These are phyloP conservation scores for Kalaharituber pfeilii DNA, from an alignment of 2,329 filamentous ascomycete genomes.

Conservation along the genomic window DNA sequence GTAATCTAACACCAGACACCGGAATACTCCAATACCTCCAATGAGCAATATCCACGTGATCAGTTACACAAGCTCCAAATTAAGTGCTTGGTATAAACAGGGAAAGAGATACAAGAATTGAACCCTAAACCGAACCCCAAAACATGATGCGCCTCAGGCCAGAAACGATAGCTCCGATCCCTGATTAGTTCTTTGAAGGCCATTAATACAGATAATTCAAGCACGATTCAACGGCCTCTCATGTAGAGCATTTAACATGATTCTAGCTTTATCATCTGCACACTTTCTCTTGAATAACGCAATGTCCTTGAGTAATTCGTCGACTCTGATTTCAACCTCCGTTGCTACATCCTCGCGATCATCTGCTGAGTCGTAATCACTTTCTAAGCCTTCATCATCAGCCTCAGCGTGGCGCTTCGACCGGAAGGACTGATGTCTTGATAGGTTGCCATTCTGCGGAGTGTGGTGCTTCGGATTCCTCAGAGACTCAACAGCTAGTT, in stretches of 20 bases:
- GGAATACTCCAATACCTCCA: too few relatives aligned
- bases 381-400: conserved; percentile 31
- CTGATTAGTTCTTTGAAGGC: too few relatives aligned
- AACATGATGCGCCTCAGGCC: too few relatives aligned
- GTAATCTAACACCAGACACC: too few relatives aligned
- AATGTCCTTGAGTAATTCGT: conserved; percentile 64
- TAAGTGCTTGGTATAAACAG: too few relatives aligned
- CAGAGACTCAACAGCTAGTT: conserved; percentile 50
- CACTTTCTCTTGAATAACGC: conserved; percentile 71
- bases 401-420: conserved; percentile 44
- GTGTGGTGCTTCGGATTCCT: conserved; percentile 63
- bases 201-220: too few relatives aligned
- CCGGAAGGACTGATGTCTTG: conserved; percentile 24
- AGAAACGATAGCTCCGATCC: too few relatives aligned
- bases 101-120: too few relatives aligned
- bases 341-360: conserved; percentile 41
- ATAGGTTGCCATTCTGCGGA: conserved; percentile 23
- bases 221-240: background rate
- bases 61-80: too few relatives aligned
- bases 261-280: conserved; percentile 48
- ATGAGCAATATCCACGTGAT: too few relatives aligned
- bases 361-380: conserved; percentile 30
- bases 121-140: too few relatives aligned
- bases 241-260: background rate
- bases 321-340: conserved; percentile 61